Percentiles rank a stretch among this genome's conserved stretches.
phyloP scores from a whole-genome alignment of 192 early-diverging fungal species.

The Backusella macrospora region DNA sequence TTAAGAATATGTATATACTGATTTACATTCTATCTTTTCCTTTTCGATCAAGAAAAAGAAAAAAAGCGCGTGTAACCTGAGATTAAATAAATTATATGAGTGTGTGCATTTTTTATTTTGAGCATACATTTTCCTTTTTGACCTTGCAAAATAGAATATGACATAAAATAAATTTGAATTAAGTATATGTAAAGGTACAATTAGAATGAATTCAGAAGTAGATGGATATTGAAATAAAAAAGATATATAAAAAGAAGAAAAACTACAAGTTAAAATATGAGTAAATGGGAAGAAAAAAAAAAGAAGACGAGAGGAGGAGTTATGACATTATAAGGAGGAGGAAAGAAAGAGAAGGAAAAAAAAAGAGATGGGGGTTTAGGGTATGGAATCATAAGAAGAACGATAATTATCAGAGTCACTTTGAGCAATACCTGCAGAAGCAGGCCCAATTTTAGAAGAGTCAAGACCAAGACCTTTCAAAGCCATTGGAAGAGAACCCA shows the following conservation, averaged over 20 bases:
- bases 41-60: no score
- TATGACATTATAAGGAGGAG: not conserved
- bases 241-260: not conserved
- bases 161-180: slow-evolving; percentile 1
- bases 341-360: not conserved
- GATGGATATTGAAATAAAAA: not conserved
- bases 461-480: not conserved
- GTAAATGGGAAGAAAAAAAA: not conserved
- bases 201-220: not conserved
- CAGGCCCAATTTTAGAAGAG: not conserved
- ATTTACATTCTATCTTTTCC: no score
- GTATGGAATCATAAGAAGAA: slow-evolving; percentile 4
- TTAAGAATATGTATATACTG: no score
- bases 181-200: slow-evolving; percentile 15
- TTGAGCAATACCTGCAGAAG: slow-evolving; percentile 14
- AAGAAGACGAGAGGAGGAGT: not conserved
- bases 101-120: not conserved
- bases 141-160: not conserved
- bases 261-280: not conserved
- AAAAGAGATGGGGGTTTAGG: not conserved
- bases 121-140: not conserved
- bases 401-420: not conserved
- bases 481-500: not conserved
- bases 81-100: not conserved
- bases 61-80: not conserved